Evolutionary conservation across 495 filamentous ascomycete genomes (phyloP), one percentile per base, ranked within the genome.

Genomic region (Penicillium herquei): DNA sequence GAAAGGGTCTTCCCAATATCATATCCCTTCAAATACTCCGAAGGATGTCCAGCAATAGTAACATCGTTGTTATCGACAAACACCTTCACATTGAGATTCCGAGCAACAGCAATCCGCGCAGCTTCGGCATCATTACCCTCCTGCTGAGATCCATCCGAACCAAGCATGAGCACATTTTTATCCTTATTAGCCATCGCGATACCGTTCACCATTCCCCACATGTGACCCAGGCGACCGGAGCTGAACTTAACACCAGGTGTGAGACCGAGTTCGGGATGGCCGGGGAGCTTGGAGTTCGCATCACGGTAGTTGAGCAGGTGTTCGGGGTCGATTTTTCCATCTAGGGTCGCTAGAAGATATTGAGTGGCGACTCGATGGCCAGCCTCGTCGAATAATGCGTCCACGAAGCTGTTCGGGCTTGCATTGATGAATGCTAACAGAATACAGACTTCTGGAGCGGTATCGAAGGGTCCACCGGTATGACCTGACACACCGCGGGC

Each of bases 41-140:
- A 74, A 1, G 71, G 71, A 30, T 74, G 70, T 8, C 71, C 71
- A 3, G 71, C 70, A 43, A 74, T 74, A 3, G 71, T 74, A 35
- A 74, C 71, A 49, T 74, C 71, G 51, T 74, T 74, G 65, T 74
- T 74, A 49, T 74, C 71, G 41, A 74, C 59, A 52, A 74, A 74
- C 8, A 74, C 46, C 66, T 74, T 74, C 17, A 74, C 70, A 16
- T 73, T 72, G 37, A 74, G 52, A n/a, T 69, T 64, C 12, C 58
- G 55, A 32, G 70, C 71, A 10, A 74, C 71, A 3, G 71, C 71
- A 46, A 74, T 64, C 7, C 71, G 66, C 1, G 71, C 71, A 7
- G 71, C 71, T 53, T 74, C 71, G 16, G 70, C 71, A 35, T 74
- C 71, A 42, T 74, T 74, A n/a, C 71, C 71, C 59, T 74, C 71